A percentile compares a stretch with the other conserved stretches of the same genome.
phyloP scores from a whole-genome alignment of 352 stramenopile species.

The Phytopythium cucurbitacearum region DNA sequence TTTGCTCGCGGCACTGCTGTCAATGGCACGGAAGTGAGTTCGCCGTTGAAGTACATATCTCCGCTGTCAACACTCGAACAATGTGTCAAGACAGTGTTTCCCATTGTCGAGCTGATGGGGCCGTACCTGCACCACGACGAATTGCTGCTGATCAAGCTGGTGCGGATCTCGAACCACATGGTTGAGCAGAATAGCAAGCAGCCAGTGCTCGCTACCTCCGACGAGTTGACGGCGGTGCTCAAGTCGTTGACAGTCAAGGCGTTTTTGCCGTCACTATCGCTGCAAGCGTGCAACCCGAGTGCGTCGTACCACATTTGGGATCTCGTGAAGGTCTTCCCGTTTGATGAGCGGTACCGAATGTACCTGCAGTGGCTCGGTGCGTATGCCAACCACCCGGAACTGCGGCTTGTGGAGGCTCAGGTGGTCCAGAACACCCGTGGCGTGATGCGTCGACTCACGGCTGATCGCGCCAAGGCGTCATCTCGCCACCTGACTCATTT shows the following conservation, averaged over 20 bases:
- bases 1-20: conserved; percentile 15
- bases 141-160: conserved; percentile 69
- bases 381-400: conserved; percentile 48
- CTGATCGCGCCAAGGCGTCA: conserved; percentile 74
- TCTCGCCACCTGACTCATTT: conserved; percentile 81
- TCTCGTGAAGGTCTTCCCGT: conserved; percentile 68
- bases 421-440: conserved; percentile 66
- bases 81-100: conserved; percentile 44
- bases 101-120: conserved; percentile 61
- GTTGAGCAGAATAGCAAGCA: conserved; percentile 38
- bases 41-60: conserved; percentile 16
- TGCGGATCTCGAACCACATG: conserved; percentile 56
- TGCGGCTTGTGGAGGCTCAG: conserved; percentile 68
- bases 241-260: conserved; percentile 53
- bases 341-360: conserved; percentile 74
- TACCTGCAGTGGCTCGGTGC: conserved; percentile 76
- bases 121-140: conserved; percentile 64
- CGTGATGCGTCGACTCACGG: conserved; percentile 79
- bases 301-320: conserved; percentile 82
- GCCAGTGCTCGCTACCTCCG: conserved; percentile 6
- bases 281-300: conserved; percentile 73
- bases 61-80: conserved; percentile 32
- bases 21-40: no score
- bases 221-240: conserved; percentile 23
- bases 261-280: conserved; percentile 71